Percentiles rank a stretch among this genome's conserved stretches.
These are phyloP conservation scores for Mychonastes homosphaera DNA, from an alignment of 139 green algal genomes.

Conservation along the genomic window DNA sequence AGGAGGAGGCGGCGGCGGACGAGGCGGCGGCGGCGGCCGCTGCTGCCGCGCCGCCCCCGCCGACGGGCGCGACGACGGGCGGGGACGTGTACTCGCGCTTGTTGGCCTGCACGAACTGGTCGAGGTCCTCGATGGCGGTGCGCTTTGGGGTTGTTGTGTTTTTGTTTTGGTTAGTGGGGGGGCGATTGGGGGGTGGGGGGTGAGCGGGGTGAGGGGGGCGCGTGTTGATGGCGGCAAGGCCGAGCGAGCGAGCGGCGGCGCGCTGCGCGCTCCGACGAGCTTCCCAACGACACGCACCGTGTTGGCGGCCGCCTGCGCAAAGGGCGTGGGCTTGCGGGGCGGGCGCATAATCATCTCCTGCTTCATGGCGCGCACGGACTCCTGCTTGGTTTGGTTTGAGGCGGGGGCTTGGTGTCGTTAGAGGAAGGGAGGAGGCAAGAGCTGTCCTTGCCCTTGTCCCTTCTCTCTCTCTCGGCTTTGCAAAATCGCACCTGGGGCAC, in stretches of 20 bases:
- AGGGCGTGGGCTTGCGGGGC: slow-evolving; percentile 1
- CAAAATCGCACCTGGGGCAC: too few relatives aligned
- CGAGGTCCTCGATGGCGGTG: slow-evolving; percentile 25
- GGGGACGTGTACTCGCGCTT: slow-evolving; percentile 34
- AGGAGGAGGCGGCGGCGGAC: not conserved
- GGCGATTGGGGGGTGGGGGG: not conserved
- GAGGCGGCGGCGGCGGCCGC: not conserved
- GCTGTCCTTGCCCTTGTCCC: too few relatives aligned
- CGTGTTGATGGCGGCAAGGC: not conserved
- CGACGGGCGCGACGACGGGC: slow-evolving; percentile 1
- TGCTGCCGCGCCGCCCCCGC: not conserved
- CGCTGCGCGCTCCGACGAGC: not conserved
- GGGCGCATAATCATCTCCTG: slow-evolving; percentile 10
- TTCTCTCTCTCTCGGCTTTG: too few relatives aligned
- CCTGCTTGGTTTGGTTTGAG: too few relatives aligned
- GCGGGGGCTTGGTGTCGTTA: too few relatives aligned
- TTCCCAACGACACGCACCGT: slow-evolving; percentile 2
- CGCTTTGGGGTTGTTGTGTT: slow-evolving; percentile 14
- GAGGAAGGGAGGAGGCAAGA: too few relatives aligned
- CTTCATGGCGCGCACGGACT: not conserved
- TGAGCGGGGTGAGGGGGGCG: not conserved
- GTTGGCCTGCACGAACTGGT: slow-evolving; percentile 25
- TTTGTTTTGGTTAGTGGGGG: too few relatives aligned
- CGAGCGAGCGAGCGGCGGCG: not conserved
- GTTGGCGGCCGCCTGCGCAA: slow-evolving; percentile 7